phyloP scores from a whole-genome alignment of 768 basidiomycete species.

The Hericium alpestre region DNA sequence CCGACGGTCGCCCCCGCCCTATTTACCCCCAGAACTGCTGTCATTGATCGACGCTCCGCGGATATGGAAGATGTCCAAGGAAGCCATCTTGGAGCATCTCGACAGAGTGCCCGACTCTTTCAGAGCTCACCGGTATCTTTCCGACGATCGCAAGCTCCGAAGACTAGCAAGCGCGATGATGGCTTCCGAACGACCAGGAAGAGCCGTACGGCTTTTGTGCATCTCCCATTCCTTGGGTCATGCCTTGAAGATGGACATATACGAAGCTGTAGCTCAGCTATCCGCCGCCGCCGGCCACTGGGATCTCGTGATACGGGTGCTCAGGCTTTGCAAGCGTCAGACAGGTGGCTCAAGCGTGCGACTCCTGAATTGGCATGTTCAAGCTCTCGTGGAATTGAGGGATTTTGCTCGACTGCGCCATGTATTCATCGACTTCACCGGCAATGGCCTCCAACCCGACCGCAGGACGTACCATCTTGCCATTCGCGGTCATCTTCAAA shows the following conservation, averaged over 20 bases:
- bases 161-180: conserved; percentile 4
- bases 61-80: neutral
- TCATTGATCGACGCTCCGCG: neutral
- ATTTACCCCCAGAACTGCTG: neutral
- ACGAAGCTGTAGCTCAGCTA: conserved; percentile 44
- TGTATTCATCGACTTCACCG: conserved; percentile 41
- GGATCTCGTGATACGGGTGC: conserved; percentile 37
- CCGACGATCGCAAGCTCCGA: conserved; percentile 10
- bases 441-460: conserved; percentile 35
- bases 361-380: conserved; percentile 62
- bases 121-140: neutral
- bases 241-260: conserved; percentile 40
- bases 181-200: conserved; percentile 19
- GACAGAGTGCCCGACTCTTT: neutral
- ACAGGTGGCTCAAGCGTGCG: conserved; percentile 39
- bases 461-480: conserved; percentile 62
- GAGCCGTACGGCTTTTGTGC: conserved; percentile 34
- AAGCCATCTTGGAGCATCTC: neutral
- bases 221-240: conserved; percentile 42
- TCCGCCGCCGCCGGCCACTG: conserved; percentile 40
- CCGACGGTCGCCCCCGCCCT: neutral
- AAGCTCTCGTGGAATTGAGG: conserved; percentile 46
- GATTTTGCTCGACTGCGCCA: conserved; percentile 30
- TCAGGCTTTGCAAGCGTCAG: conserved; percentile 38
- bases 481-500: conserved; percentile 57